Conservation (phyloP, 1,284 basidiomycete genomes). For the Anthracocystis setariae region DNA sequence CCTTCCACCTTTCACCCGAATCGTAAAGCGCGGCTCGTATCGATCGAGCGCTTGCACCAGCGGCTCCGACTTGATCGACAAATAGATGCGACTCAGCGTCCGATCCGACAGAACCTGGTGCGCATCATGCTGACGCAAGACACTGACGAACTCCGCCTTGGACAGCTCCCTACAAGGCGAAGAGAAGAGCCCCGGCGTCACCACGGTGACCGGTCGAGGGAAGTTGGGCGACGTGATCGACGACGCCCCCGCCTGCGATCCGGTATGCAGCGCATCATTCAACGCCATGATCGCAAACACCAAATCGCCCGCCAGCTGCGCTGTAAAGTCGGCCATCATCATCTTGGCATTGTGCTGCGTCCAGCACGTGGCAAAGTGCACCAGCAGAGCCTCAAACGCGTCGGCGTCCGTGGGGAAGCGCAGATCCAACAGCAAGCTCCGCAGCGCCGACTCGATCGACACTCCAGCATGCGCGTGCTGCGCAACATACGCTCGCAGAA, state of each 20-base stretch:
- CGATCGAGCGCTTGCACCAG: slow-evolving; percentile 50
- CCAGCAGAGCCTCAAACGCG: slow-evolving; percentile 75
- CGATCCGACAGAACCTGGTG: slow-evolving; percentile 53
- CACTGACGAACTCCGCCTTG: slow-evolving; percentile 48
- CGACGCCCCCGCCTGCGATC: slow-evolving; percentile 9
- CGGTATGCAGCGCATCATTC: slow-evolving; percentile 72
- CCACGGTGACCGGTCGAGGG: slow-evolving; percentile 20
- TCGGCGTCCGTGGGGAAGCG: slow-evolving; percentile 78
- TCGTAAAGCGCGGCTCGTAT: slow-evolving; percentile 42
- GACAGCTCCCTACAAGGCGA: slow-evolving; percentile 31
- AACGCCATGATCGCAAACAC: slow-evolving; percentile 86
- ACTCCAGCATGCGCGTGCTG: slow-evolving; percentile 84
- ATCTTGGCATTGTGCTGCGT: slow-evolving; percentile 78
- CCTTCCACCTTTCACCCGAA: slow-evolving; percentile 41
- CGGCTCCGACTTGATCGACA: slow-evolving; percentile 51
- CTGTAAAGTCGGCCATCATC: slow-evolving; percentile 52
- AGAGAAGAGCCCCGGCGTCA: slow-evolving; percentile 51
- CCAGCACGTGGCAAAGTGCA: slow-evolving; percentile 85
- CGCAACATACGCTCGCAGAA: slow-evolving; percentile 85
- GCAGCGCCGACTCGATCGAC: slow-evolving; percentile 85
- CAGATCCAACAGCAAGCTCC: slow-evolving; percentile 81
- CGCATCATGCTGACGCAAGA: slow-evolving; percentile 57
- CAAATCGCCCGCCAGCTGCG: slow-evolving; percentile 71
- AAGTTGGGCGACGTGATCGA: slow-evolving; percentile 26
- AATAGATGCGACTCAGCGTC: slow-evolving; percentile 59